Evolutionary conservation across 192 early-diverging fungal genomes (phyloP).

Genomic region (Backusella luteola): DNA sequence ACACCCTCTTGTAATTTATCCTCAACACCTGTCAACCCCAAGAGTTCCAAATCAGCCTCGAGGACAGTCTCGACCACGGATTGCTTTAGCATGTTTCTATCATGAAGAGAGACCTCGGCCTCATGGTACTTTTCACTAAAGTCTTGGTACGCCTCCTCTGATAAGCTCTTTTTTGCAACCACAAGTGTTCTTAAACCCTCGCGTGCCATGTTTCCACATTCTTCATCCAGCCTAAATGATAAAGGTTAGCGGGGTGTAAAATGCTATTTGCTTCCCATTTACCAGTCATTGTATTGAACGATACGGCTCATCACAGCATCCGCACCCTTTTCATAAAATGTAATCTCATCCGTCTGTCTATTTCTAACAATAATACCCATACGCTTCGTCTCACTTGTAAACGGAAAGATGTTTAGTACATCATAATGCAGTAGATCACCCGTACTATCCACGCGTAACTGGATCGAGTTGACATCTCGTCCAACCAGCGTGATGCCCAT

Average conservation of each 20-base stretch:
- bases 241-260: neutral
- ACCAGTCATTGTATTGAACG: conserved; percentile 93
- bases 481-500: conserved; percentile 81
- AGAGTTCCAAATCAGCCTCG: conserved; percentile 84
- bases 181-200: conserved; percentile 97
- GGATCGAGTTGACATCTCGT: conserved; percentile 71
- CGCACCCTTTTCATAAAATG: conserved; percentile 93
- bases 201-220: conserved; percentile 95
- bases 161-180: conserved; percentile 80
- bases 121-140: conserved; percentile 65
- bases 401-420: conserved; percentile 91
- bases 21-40: conserved; percentile 95
- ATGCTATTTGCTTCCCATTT: neutral
- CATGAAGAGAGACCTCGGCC: conserved; percentile 71
- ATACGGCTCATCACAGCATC: conserved; percentile 88
- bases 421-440: conserved; percentile 64
- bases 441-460: conserved; percentile 55
- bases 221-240: conserved; percentile 73
- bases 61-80: conserved; percentile 63
- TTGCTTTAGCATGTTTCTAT: conserved; percentile 70
- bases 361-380: conserved; percentile 94
- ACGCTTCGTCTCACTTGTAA: conserved; percentile 94
- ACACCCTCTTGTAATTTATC: conserved; percentile 96
- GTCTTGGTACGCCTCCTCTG: conserved; percentile 68
- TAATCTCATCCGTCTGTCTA: conserved; percentile 68